A percentile compares a stretch with the other conserved stretches of the same genome.
Evolutionary conservation across 2,329 filamentous ascomycete species (phyloP).

Genomic region (Phoma herbarum): DNA sequence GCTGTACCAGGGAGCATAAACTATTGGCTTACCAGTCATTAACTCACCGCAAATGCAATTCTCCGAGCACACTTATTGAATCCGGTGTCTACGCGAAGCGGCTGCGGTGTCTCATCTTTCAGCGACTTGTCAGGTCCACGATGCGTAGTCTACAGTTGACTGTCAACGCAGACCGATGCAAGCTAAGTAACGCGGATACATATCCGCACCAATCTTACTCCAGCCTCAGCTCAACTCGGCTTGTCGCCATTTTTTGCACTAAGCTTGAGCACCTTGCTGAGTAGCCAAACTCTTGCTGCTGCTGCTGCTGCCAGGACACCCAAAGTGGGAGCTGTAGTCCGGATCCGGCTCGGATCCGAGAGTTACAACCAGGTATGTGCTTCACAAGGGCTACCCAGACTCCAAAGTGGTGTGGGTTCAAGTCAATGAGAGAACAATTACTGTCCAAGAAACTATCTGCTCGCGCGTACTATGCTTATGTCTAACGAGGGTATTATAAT

Average conservation of each 20-base stretch:
- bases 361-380: not conserved
- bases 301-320: not conserved
- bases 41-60: not conserved
- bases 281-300: not conserved
- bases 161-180: constrained; percentile 2
- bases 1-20: not conserved
- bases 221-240: not conserved
- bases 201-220: constrained; percentile 2
- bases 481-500: constrained; percentile 12
- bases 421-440: not conserved
- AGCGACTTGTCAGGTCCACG: not conserved
- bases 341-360: not conserved
- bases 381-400: not conserved
- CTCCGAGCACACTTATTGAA: constrained; percentile 3
- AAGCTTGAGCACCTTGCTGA: not conserved
- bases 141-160: not conserved
- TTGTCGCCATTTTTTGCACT: not conserved
- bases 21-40: constrained; percentile 1
- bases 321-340: not conserved
- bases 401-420: not conserved
- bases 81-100: not conserved
- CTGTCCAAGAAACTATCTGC: not conserved
- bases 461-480: not conserved
- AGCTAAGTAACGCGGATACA: not conserved
- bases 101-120: not conserved